Base-by-base conservation (phyloP, 2,329 filamentous ascomycete genomes). In the Microdochium trichocladiopsis region DNA sequence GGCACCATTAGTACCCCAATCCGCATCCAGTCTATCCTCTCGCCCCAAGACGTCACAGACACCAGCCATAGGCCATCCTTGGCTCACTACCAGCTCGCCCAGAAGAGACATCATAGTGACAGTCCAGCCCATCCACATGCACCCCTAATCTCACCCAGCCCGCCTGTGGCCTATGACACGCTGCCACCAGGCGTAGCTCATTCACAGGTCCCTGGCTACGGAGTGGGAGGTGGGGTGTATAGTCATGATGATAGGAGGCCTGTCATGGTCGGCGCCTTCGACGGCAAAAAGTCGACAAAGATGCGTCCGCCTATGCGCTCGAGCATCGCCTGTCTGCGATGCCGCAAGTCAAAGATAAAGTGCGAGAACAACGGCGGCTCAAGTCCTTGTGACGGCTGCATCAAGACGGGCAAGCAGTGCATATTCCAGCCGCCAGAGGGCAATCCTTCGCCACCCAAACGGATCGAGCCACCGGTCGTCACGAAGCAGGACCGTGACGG, bases 311-410 rank as follows among this genome's bases (percentile, higher is more conserved):
- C 76, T 31, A 87, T 90, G 80, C 80, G 89, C 59, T 90, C 88
- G 48, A 89, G 86, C 63, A 90, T 93, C 64, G 88, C 89, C 49
- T 94, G 89, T 69, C 75, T 82, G 55, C 78, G 83, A 57, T 93
- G 89, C 65, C 80, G 89, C 53, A 82, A 83, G 61, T 90, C 87
- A 65, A 95, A 94, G 71, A 89, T 93, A 65, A 93, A 93, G 70
- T 95, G 90, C 72, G 83, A 90, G 67, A 94, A 94, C 69, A 79
- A 81, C 59, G 88, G 88, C 55, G 80, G 85, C 53, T 80, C 80
- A 56, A 84, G 83, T 16, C 82, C 81, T 16, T 95, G 90, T 72
- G 83, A 88, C 56, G 83, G 84, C 12, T 95, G 90, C 66, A 80
- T 86, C 63, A 83, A 83, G 54, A 82, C 82, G 50, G 83, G 84